Percentiles rank a stretch among this genome's conserved stretches.
These are phyloP conservation scores for Ascocoryne sarcoides DNA, from an alignment of 2,329 filamentous ascomycete species.

Conservation along the genomic window DNA sequence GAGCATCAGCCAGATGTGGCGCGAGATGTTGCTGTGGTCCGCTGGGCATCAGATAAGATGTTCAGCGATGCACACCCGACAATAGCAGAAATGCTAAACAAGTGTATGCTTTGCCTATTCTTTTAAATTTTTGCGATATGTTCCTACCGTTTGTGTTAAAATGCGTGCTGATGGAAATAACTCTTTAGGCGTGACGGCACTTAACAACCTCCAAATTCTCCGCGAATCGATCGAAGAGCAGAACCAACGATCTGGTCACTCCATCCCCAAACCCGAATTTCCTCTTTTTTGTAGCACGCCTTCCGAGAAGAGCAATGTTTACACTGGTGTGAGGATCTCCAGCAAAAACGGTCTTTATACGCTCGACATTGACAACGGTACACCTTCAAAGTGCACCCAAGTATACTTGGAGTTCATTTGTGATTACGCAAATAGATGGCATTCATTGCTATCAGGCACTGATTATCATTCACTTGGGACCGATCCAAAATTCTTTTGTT, in stretches of 20 bases:
- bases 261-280: background rate
- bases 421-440: conserved; percentile 13
- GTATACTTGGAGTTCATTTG: conserved; percentile 10
- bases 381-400: conserved; percentile 6
- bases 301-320: background rate
- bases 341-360: conserved; percentile 2
- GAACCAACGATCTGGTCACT: background rate
- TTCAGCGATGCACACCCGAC: conserved; percentile 7
- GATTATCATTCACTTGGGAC: conserved; percentile 6
- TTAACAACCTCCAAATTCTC: conserved; percentile 1
- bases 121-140: background rate
- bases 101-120: conserved; percentile 7
- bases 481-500: conserved; percentile 7
- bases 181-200: conserved; percentile 1
- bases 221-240: background rate
- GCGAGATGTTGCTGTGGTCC: conserved; percentile 4
- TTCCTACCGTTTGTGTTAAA: background rate
- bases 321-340: background rate
- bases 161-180: no score
- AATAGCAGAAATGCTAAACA: conserved; percentile 6
- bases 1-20: conserved; percentile 6
- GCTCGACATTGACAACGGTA: conserved; percentile 7
- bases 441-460: conserved; percentile 3
- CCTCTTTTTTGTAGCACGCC: background rate
- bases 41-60: conserved; percentile 5